Evolutionary conservation across 495 filamentous ascomycete genomes (phyloP).

Genomic region (Aspergillus taichungensis): DNA sequence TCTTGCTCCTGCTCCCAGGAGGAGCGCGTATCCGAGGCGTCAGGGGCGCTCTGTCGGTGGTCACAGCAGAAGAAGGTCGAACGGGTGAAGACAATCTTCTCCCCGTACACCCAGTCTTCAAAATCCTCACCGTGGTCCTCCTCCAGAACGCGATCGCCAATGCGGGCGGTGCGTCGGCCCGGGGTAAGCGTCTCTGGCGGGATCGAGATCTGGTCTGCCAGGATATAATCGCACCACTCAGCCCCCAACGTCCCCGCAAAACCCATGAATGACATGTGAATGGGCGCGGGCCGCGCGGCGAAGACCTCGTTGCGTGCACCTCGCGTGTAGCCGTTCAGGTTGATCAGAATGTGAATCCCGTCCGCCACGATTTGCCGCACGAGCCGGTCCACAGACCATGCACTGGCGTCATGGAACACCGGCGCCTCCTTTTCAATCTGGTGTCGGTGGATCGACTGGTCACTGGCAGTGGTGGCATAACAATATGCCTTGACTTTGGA

Average conservation of each 20-base stretch:
- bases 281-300: conserved; percentile 85
- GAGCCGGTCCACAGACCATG: conserved; percentile 75
- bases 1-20: conserved; percentile 81
- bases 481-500: conserved; percentile 74
- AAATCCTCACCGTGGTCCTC: conserved; percentile 53
- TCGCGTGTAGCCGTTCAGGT: conserved; percentile 94
- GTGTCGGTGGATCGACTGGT: conserved; percentile 81
- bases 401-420: conserved; percentile 80
- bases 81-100: conserved; percentile 92
- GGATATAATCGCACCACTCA: conserved; percentile 97
- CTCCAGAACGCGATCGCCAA: conserved; percentile 64
- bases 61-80: conserved; percentile 99
- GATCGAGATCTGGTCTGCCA: conserved; percentile 83
- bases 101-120: conserved; percentile 85
- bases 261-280: conserved; percentile 99
- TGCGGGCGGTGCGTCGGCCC: conserved; percentile 59
- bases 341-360: conserved; percentile 91
- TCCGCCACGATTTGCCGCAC: conserved; percentile 90
- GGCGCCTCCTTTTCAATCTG: conserved; percentile 95
- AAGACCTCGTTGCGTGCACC: conserved; percentile 98
- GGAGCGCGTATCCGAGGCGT: conserved; percentile 50
- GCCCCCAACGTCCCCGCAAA: conserved; percentile 95
- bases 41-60: conserved; percentile 85
- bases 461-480: conserved; percentile 92
- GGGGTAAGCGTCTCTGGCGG: conserved; percentile 75